Conservation (phyloP, 306 rosid genomes). For the Prunus salicina region DNA sequence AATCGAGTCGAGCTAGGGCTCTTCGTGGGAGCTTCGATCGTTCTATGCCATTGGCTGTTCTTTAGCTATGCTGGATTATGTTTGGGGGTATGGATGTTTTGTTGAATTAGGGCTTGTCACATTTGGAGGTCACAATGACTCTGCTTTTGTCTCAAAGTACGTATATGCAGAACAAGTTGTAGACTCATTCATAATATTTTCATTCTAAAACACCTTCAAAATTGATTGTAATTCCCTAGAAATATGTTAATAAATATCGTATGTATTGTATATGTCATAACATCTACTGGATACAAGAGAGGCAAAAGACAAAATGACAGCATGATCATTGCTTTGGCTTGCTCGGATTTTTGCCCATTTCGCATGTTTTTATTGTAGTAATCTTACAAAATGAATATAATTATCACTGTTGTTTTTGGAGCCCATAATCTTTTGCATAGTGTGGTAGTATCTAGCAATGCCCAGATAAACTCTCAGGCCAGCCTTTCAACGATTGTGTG, state of each 20-base stretch:
- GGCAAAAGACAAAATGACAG: too few species aligned
- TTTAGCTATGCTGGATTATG: constrained; percentile 5
- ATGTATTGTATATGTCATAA: neutral
- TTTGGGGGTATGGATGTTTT: neutral
- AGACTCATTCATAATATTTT: neutral
- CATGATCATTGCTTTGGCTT: too few species aligned
- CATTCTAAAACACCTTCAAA: neutral
- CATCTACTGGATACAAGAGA: neutral
- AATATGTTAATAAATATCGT: neutral
- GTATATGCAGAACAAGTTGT: neutral
- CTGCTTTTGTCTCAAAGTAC: neutral
- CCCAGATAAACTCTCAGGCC: neutral
- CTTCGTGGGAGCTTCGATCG: constrained; percentile 39
- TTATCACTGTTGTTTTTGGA: too few species aligned
- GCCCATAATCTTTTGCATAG: neutral
- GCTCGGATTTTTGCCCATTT: too few species aligned
- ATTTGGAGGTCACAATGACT: neutral
- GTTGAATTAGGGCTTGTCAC: neutral
- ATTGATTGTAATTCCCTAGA: neutral
- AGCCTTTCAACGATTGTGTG: neutral
- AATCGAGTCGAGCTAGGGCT: constrained; percentile 30
- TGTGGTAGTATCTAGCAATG: too few species aligned
- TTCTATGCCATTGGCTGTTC: constrained; percentile 43
- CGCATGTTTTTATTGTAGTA: too few species aligned
- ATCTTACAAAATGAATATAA: too few species aligned